Percentiles rank a stretch among this genome's conserved stretches.
Conservation (phyloP, 2,329 filamentous ascomycete species). For the Fusarium lateritium region DNA sequence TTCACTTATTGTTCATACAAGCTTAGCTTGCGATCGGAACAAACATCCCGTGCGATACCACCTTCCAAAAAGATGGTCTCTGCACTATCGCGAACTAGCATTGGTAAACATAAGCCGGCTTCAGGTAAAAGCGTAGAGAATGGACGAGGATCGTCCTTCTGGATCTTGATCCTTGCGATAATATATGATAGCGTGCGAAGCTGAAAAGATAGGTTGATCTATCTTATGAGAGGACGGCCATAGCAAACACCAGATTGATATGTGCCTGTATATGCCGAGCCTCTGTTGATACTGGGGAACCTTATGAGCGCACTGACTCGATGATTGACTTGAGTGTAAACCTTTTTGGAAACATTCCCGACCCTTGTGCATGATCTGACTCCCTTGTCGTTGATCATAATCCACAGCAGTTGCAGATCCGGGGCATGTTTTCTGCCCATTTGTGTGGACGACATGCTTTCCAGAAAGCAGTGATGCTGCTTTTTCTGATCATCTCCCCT, state of each 20-base stretch:
- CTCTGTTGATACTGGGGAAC: not conserved
- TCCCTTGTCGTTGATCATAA: not conserved
- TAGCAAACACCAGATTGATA: not conserved
- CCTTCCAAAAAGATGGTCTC: not conserved
- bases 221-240: accelerated
- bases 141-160: not conserved
- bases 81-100: not conserved
- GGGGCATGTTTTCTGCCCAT: not conserved
- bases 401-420: slow-evolving; percentile 15
- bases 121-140: not conserved
- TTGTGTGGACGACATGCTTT: not conserved
- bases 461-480: not conserved
- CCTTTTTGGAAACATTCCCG: not conserved
- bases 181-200: not conserved
- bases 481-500: not conserved
- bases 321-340: not conserved
- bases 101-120: not conserved
- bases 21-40: not conserved
- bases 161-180: not conserved
- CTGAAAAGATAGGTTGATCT: not conserved
- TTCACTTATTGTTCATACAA: not conserved
- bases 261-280: not conserved
- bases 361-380: slow-evolving; percentile 1
- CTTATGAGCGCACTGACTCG: not conserved
- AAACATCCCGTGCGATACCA: not conserved